Evolutionary conservation across 2,329 filamentous ascomycete species (phyloP), one percentile per base, ranked within the genome.

Genomic region (Diaporthe longicolla): DNA sequence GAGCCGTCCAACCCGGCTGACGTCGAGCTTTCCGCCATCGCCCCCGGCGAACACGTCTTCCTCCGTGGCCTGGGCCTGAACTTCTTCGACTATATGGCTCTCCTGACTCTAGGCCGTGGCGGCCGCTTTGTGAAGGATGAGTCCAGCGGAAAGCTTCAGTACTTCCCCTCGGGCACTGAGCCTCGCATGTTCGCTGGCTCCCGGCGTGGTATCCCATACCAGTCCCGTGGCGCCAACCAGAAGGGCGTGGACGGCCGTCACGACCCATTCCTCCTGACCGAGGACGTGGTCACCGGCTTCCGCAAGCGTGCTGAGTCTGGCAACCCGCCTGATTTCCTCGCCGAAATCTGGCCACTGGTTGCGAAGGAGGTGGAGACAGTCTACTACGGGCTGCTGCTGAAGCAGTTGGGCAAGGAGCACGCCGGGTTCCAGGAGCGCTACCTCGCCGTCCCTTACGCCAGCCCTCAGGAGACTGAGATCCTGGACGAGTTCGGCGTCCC

Each of bases 281-380:
- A 59, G 17, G 52, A 70, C 8, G 54, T 59, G n/a, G 48, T 58
- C 21, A 3, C 37, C n/a, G 50, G 26, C 1, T 70, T 70, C 37
- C 52, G 68, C 13, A 43, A 37, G 50, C 68, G 68, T n/a, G 54
- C 68, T 9, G 50, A 58, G 52, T 15, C 68, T 1, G 68, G 68
- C 13, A 58, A 26, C 35, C 50, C 68, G 21, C 68, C 68, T 4
- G 68, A 70, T 24, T 70, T 70, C 68, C 50, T 70, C 3, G 19
- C 4, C 9, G 68, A 70, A 37, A 13, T 70, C 3, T 70, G 68
- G 68, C 68, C 68, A 8, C 24, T 70, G 15, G 26, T 58, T 8
- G 68, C 68, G 2, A 70, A 70, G 55, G 68, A 70, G 50, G 68
- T 70, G 5, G 68, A 70, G 68, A 59, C 68, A 9, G 68, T 70